These are phyloP conservation scores for Plasmodium knowlesi DNA, from an alignment of 169 alveolate species.

Conservation along the genomic window DNA sequence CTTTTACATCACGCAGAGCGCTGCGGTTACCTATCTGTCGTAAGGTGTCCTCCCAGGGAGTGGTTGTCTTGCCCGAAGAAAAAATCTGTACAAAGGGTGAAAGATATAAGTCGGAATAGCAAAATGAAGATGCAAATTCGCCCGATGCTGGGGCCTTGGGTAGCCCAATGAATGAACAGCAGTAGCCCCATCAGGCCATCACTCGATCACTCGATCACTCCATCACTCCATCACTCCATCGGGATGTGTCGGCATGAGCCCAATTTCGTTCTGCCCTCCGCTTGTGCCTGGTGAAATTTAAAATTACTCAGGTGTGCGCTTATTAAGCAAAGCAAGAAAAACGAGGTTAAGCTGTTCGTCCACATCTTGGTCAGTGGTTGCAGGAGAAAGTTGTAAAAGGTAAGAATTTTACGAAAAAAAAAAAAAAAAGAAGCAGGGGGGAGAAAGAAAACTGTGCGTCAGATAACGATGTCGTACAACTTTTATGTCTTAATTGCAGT, in stretches of 20 bases:
- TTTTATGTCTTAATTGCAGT: background rate
- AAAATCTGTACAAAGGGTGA: constrained; percentile 4
- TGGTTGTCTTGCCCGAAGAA: background rate
- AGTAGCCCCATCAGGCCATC: background rate
- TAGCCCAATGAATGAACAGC: background rate
- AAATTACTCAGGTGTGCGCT: constrained; percentile 28
- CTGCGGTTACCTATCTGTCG: constrained; percentile 23
- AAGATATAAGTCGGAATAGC: background rate
- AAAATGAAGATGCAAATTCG: background rate
- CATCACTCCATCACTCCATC: background rate
- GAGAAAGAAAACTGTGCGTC: background rate
- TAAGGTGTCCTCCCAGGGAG: background rate
- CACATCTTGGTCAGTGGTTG: constrained; percentile 20
- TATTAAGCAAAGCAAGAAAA: constrained; percentile 37
- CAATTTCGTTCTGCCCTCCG: background rate
- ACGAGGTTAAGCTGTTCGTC: constrained; percentile 15
- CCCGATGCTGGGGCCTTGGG: background rate
- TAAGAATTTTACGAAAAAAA: background rate
- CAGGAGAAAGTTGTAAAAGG: background rate
- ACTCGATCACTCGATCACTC: background rate
- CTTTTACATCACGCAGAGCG: background rate
- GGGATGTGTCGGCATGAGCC: background rate
- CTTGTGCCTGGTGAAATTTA: background rate
- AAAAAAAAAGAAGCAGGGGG: background rate
- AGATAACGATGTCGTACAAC: background rate